Conservation (phyloP, 2,329 filamentous ascomycete species). For the Hypoxylon sp. region DNA sequence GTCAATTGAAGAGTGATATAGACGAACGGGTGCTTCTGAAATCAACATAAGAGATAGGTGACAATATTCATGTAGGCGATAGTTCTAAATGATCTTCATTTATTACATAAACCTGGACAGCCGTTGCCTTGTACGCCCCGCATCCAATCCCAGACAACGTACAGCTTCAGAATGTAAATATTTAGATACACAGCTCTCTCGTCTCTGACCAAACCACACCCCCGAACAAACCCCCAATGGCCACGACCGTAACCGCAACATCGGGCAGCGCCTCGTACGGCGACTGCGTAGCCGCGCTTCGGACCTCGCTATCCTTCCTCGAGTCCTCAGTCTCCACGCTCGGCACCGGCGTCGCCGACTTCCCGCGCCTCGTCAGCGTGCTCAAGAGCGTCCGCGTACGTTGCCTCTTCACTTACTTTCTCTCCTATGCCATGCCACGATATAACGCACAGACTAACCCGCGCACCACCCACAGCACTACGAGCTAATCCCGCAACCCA, state of each 20-base stretch:
- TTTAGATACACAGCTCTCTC: not conserved
- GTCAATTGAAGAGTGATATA: no score
- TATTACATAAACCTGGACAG: not conserved
- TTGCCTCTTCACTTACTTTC: not conserved
- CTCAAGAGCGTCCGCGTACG: slow-evolving; percentile 66
- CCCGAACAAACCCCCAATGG: slow-evolving; percentile 13
- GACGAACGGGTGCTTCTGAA: no score
- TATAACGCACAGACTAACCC: not conserved
- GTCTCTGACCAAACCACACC: not conserved
- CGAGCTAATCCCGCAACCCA: slow-evolving; percentile 87
- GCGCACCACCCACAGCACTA: slow-evolving; percentile 70
- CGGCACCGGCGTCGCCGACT: slow-evolving; percentile 63
- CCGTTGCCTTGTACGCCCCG: not conserved
- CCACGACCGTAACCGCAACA: slow-evolving; percentile 29
- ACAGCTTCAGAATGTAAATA: not conserved
- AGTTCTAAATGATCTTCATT: not conserved
- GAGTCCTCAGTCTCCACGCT: slow-evolving; percentile 67
- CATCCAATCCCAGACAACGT: not conserved
- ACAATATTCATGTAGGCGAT: no score
- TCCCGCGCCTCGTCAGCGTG: slow-evolving; percentile 62
- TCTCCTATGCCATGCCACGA: not conserved
- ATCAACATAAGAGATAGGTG: no score
- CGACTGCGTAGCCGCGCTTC: slow-evolving; percentile 67
- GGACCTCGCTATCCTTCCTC: slow-evolving; percentile 66
- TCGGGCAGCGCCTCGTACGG: slow-evolving; percentile 50